Evolutionary conservation across 2,329 filamentous ascomycete species (phyloP).

Genomic region (Fusarium verticillioides): DNA sequence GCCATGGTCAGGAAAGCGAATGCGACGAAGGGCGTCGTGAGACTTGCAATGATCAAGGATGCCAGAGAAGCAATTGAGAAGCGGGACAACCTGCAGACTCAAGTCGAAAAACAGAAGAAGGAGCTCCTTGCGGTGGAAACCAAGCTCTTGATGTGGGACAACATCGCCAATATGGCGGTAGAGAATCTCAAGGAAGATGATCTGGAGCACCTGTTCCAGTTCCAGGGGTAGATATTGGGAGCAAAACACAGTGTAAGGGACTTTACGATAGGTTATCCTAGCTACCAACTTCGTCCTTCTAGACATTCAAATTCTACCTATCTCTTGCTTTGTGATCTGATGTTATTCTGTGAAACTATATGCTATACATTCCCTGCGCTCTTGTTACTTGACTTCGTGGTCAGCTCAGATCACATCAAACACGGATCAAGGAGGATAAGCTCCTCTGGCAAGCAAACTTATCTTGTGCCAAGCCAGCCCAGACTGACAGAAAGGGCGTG

Average conservation of each 20-base stretch:
- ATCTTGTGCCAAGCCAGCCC: too few relatives aligned
- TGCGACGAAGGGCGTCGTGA: accelerated
- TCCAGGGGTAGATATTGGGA: neutral
- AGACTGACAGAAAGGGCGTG: too few relatives aligned
- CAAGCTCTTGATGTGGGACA: neutral
- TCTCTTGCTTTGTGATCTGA: neutral
- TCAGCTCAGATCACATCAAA: too few relatives aligned
- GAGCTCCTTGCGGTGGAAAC: neutral
- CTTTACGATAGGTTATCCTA: accelerated
- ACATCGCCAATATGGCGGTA: neutral
- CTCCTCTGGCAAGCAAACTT: neutral
- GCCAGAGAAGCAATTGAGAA: accelerated
- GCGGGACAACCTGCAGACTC: accelerated
- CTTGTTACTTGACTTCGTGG: neutral
- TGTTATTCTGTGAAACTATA: neutral
- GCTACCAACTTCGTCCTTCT: too few relatives aligned
- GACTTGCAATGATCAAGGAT: accelerated
- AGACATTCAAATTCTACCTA: neutral
- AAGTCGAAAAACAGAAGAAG: neutral
- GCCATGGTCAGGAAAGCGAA: accelerated
- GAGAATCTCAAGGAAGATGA: neutral
- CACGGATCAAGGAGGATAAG: too few relatives aligned
- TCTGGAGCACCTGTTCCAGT: neutral
- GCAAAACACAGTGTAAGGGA: accelerated
- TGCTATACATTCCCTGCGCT: neutral